Evolutionary conservation across 352 stramenopile genomes (phyloP), one percentile per base, ranked within the genome.

Genomic region (Pythium pectinolyticum): DNA sequence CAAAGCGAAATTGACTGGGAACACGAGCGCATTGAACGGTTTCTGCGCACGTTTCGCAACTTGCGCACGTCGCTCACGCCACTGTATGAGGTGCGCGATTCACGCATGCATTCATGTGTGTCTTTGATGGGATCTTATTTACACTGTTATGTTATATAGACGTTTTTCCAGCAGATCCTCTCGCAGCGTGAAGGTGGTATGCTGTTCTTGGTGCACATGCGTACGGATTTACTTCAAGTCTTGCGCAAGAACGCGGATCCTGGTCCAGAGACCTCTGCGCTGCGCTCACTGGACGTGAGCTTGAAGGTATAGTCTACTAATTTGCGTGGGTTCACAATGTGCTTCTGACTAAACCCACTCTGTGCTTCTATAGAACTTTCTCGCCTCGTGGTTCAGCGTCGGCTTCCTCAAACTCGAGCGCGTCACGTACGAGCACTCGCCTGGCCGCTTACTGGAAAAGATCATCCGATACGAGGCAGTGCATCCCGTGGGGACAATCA

Each of bases 381-480:
- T 98, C 6, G 83, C 89, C 6, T 89, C 85, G 24, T 97, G 94
- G 84, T 98, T 98, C 62, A 90, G 84, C 45, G 91, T 96, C 25
- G 93, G 90, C 17, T 96, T 98, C 50, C 57, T 98, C 32, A 82
- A 91, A 30, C 74, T 98, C 24, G 74, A 91, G 67, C 80, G 93
- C 46, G 96, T 99, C 40, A 98, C 94, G 12, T 98, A 98, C 65
- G 87, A 98, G 41, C 68, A 86, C 34, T 98, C 95, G 12, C 73
- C 90, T 39, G 95, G 95, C 1, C 85, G 86, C 15, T 78, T 98
- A 2, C 84, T 99, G 50, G 96, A 99, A 73, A 96, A 96, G 67
- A 98, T 99, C 65, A 97, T 97, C 65, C 86, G 83, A 14, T 97
- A 97, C 67, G 95, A 99, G 64, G 90, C 90, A 7, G 96, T 99